Evolutionary conservation across 768 basidiomycete species (phyloP), one percentile per base, ranked within the genome.

Genomic region (Lentinula guzmanii): DNA sequence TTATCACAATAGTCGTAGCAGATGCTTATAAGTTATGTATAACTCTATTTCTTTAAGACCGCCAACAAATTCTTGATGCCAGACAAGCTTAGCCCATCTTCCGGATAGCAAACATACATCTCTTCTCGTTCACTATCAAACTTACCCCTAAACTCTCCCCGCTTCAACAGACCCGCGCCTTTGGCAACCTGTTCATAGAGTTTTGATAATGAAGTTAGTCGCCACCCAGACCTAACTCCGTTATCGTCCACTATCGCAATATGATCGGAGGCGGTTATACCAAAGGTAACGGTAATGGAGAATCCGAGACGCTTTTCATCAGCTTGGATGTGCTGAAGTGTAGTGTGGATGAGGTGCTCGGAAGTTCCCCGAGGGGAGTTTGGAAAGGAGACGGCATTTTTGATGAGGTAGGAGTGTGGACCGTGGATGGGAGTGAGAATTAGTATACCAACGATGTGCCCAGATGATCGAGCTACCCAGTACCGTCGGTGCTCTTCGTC

Each of bases 401-500:
- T 85, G 66, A 85, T 82, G 61, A 79, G 78, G 70, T 81, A 84
- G 45, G 78, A 70, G 37, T 60, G 58, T 13, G 58, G 58, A 16
- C 70, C 67, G 31, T 75, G 72, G 15, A 81, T 77, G 0, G 77
- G 78, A 4, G 83, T 78, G 18, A 85, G 74, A 54, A 85, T 79
- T 63, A 84, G 75, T 42, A 85, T 60, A 3, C 82, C 80, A 4
- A 83, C 72, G 24, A 78, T 68, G 75, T 81, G 53, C 3, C 65
- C 72, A 15, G 70, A 72, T 60, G 79, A 71, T 51, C 72, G 71
- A 0, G 85, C 84, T 8, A 82, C 65, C 78, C 83, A 87, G 70
- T 86, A 86, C 11, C 78, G 73, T 28, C 86, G 74, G 66, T 87
- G 83, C 48, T 77, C 73, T 31, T 74, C 69, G 67, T 87, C 85